Base-by-base conservation (phyloP, 1,284 basidiomycete genomes). In the Polyporus tsugae region DNA sequence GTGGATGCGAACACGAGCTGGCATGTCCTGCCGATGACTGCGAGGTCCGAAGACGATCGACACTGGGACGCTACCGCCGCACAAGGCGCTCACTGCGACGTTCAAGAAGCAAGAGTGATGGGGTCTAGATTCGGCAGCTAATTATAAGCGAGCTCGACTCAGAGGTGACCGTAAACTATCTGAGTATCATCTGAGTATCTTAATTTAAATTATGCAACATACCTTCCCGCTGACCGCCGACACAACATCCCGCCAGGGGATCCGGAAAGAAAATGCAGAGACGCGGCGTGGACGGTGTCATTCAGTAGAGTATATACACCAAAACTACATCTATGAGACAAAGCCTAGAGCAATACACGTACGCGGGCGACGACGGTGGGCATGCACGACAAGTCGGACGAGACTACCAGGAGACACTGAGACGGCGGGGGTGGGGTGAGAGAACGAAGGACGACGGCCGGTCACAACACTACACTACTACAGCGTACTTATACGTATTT, bases 281-380 rank as follows among this genome's bases (percentile, higher is more conserved):
- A 38, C 38, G 35, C 22, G 13, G 4, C 36, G n/a, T 17, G 53
- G 15, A n/a, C 62, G 62, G 35, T 68, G 52, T 25, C 58, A 66
- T 62, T 58, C 61, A 67, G 63, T 72, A 72, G 71, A 70, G 67
- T 70, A 72, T 72, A 67, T 72, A 72, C 71, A 71, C 70, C 69
- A 75, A 60, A 73, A 73, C 64, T 73, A 75, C 73, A 76, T 75
- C 73, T 74, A 75, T 74, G 63, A 69, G 69, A 76, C 73, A 75
- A 69, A 65, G 55, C 69, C 72, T 70, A 71, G 49, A 68, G 64
- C 59, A 65, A 71, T 71, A 73, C 73, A 71, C 66, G 69, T 49
- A 62, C 52, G 53, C 36, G 17, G 52, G 25, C 38, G 22, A 60
- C 42, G 63, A 19, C 57, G 59, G 46, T 38, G 52, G 60, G 36